A percentile compares a stretch with the other conserved stretches of the same genome.
Conservation (phyloP, 805 yeast species). For the Starmera pachycereana region DNA sequence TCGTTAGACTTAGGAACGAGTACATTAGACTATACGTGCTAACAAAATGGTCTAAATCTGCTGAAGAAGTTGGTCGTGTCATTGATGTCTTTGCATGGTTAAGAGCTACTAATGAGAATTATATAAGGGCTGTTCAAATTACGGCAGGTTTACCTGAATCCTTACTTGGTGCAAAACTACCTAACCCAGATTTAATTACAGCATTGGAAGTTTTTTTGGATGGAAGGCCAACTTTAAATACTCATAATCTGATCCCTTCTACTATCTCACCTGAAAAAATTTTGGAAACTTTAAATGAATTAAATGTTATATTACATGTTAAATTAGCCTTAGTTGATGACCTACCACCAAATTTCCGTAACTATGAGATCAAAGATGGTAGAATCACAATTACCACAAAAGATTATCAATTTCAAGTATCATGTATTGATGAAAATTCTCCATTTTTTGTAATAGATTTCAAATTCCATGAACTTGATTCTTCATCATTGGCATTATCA, state of each 20-base stretch:
- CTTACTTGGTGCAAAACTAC: constrained; percentile 81
- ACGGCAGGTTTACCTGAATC: constrained; percentile 59
- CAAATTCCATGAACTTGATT: constrained; percentile 26
- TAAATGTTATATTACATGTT: constrained; percentile 64
- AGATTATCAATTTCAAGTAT: constrained; percentile 69
- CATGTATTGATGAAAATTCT: constrained; percentile 56
- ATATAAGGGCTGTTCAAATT: constrained; percentile 51
- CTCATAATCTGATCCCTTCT: constrained; percentile 45
- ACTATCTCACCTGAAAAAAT: constrained; percentile 46
- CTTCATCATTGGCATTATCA: constrained; percentile 12
- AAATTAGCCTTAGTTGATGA: constrained; percentile 57
- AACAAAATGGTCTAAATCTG: constrained; percentile 74
- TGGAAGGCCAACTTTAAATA: constrained; percentile 68
- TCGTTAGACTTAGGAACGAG: constrained; percentile 71
- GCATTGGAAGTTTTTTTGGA: constrained; percentile 74
- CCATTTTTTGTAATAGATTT: constrained; percentile 77
- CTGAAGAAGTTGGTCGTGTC: constrained; percentile 59
- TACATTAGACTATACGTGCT: constrained; percentile 77
- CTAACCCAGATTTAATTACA: constrained; percentile 83
- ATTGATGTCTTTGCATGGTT: constrained; percentile 88
- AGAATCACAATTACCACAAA: constrained; percentile 49
- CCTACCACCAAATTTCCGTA: constrained; percentile 54
- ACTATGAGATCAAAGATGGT: constrained; percentile 66
- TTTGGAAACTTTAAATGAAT: constrained; percentile 49
- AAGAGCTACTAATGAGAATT: constrained; percentile 65